These are phyloP conservation scores for Sporopachydermia cereana DNA, from an alignment of 1,139 yeast species.

Conservation along the genomic window DNA sequence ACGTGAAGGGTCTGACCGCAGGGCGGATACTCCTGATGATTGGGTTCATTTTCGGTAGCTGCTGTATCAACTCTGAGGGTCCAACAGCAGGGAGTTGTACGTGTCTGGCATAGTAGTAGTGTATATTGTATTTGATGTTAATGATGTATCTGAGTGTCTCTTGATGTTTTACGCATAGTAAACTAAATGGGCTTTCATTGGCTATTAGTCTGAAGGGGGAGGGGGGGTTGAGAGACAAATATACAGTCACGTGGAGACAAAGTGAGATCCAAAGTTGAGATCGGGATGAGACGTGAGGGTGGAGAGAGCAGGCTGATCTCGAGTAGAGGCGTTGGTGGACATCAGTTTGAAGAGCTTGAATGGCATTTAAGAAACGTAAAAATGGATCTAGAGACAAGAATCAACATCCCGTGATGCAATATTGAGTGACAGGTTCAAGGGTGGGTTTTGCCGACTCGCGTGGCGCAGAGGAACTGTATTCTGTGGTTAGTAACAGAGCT, in stretches of 20 bases:
- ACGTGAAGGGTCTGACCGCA: not conserved
- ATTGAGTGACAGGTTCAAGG: not conserved
- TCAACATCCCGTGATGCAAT: too few species aligned
- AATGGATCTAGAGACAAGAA: too few species aligned
- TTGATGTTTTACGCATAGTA: too few species aligned
- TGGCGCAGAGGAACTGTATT: slow-evolving; percentile 1
- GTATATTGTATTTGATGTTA: too few species aligned
- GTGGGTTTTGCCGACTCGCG: not conserved
- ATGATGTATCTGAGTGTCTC: too few species aligned
- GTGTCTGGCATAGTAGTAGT: too few species aligned
- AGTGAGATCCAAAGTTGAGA: too few species aligned
- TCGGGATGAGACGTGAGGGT: not conserved
- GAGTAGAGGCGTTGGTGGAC: not conserved
- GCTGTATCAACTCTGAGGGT: not conserved
- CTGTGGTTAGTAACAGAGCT: too few species aligned
- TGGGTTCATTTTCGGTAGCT: not conserved
- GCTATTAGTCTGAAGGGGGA: not conserved
- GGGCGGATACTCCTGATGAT: slow-evolving; percentile 2
- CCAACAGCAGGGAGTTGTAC: too few species aligned
- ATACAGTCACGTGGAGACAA: too few species aligned
- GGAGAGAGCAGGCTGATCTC: not conserved
- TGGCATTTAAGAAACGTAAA: not conserved
- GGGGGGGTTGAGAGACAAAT: not conserved
- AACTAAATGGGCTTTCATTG: not conserved
- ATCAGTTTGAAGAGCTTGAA: not conserved